These are phyloP conservation scores for Cicer pinnatifidum DNA, from an alignment of 306 rosid species.

Conservation along the genomic window DNA sequence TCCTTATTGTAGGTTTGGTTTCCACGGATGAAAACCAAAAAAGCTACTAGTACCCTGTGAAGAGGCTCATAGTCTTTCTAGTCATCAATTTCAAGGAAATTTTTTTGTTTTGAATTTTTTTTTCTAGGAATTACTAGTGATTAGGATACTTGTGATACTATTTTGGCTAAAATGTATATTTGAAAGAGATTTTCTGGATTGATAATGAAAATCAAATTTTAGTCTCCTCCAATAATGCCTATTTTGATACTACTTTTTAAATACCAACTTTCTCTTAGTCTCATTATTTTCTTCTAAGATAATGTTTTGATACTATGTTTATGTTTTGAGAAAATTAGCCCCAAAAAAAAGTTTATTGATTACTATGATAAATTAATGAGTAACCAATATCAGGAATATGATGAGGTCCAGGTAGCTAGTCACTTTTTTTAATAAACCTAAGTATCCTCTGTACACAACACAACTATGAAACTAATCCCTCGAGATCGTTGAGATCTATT, in stretches of 20 bases:
- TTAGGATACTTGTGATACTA: not conserved
- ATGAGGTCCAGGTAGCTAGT: not conserved
- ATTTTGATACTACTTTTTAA: too few species aligned
- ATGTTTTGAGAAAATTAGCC: not conserved
- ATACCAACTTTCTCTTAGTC: too few species aligned
- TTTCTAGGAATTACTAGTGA: too few species aligned
- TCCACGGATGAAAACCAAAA: not conserved
- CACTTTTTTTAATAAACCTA: too few species aligned
- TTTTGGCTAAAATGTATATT: slow-evolving; percentile 1
- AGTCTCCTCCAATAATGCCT: not conserved
- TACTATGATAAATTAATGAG: not conserved
- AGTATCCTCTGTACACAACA: too few species aligned
- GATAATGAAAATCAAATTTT: not conserved
- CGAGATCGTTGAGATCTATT: too few species aligned
- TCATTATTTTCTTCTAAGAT: not conserved
- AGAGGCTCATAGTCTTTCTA: slow-evolving; percentile 27
- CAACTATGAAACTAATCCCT: too few species aligned
- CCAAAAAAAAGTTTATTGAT: not conserved
- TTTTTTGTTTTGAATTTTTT: too few species aligned
- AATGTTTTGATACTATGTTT: not conserved
- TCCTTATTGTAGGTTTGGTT: slow-evolving; percentile 13
- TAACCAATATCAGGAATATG: not conserved
- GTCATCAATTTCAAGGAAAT: slow-evolving; percentile 8
- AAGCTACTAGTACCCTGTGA: slow-evolving; percentile 3
- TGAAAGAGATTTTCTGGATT: not conserved